These are phyloP conservation scores for Aspergillus ostianus DNA, from an alignment of 495 filamentous ascomycete genomes.

Conservation along the genomic window DNA sequence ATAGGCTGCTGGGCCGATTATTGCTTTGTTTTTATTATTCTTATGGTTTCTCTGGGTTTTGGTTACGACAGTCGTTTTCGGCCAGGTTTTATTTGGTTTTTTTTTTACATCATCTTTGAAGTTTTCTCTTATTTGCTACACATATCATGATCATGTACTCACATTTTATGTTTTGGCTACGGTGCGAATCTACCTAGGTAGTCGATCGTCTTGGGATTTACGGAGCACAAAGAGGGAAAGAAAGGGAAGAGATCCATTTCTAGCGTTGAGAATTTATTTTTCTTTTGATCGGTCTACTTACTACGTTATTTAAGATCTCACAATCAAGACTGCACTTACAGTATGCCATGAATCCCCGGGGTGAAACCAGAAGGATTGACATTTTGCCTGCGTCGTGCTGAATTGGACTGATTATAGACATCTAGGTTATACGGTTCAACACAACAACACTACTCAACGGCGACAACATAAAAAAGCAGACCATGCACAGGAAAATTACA, in stretches of 20 bases:
- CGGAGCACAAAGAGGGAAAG: not conserved
- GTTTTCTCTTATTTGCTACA: too few species aligned
- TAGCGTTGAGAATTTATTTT: too few species aligned
- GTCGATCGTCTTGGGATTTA: not conserved
- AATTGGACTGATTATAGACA: not conserved
- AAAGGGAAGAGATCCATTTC: too few species aligned
- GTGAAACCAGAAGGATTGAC: too few species aligned
- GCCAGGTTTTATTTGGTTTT: too few species aligned
- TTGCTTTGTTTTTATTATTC: slow-evolving; percentile 12
- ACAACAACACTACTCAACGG: too few species aligned
- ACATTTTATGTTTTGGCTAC: not conserved
- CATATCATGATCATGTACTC: too few species aligned
- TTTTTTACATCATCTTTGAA: too few species aligned
- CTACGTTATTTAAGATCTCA: not conserved
- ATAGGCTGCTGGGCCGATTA: slow-evolving; percentile 17
- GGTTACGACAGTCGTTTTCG: not conserved
- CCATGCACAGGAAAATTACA: not conserved
- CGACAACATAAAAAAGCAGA: too few species aligned
- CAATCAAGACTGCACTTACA: not conserved
- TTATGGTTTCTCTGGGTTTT: not conserved
- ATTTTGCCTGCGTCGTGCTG: not conserved
- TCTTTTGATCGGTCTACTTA: too few species aligned
- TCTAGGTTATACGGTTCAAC: not conserved
- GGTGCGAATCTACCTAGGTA: not conserved
- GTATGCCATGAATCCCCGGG: too few species aligned